These are phyloP conservation scores for Echites panduratus DNA, from an alignment of 257 asterid species.

Conservation along the genomic window DNA sequence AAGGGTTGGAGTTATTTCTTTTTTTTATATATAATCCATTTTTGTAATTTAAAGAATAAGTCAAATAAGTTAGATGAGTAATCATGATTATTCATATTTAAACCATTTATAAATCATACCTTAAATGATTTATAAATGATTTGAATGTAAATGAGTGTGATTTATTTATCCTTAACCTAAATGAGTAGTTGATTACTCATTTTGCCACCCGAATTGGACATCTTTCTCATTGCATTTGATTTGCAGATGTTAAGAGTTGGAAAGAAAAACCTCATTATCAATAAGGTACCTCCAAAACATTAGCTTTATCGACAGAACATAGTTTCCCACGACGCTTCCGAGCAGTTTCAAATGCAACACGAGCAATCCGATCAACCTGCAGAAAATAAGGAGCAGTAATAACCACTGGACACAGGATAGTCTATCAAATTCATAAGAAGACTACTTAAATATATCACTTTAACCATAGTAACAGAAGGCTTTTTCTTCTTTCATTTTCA, in stretches of 20 bases:
- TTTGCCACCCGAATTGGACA: no score
- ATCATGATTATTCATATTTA: no score
- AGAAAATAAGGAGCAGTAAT: conserved; percentile 9
- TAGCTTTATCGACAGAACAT: conserved; percentile 97
- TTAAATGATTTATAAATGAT: no score
- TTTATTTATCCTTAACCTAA: no score
- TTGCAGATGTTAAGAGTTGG: not conserved
- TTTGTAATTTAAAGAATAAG: no score
- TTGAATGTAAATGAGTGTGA: no score
- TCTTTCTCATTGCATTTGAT: not conserved
- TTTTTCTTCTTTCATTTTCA: not conserved
- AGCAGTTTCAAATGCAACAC: conserved; percentile 93
- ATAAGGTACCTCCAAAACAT: conserved; percentile 81
- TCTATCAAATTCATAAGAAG: not conserved
- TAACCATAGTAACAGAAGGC: not conserved
- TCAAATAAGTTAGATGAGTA: no score
- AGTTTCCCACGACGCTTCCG: conserved; percentile 82
- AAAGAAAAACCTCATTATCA: conserved; percentile 4
- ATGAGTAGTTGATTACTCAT: no score
- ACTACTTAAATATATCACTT: not conserved
- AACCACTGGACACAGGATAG: not conserved
- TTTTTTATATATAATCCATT: no score
- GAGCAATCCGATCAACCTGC: conserved; percentile 97
- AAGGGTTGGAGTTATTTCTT: no score
- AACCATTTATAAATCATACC: no score